Base-by-base conservation (phyloP, 2,329 filamentous ascomycete species). In the Paraphoma chrysanthemicola region DNA sequence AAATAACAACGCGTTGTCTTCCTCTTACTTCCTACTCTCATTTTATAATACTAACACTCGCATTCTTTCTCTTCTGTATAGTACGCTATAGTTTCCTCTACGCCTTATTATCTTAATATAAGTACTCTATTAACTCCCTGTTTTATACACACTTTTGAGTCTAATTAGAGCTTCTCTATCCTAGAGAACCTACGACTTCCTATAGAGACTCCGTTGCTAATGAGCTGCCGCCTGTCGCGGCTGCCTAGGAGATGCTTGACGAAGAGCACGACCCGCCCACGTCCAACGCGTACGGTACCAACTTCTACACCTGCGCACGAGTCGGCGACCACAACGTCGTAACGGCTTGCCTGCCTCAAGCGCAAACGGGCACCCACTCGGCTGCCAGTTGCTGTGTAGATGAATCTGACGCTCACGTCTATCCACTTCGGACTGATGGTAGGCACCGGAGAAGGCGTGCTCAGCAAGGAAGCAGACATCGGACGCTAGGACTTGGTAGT, bases 371-470 rank as follows among this genome's bases (percentile, higher is more conserved):
- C 10, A 77, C 54, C 3, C 67, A 44, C 46, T 50, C 70, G 9
- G 71, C 76, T 9, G 72, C 74, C 14, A 63, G 69, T 70, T 12
- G 70, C 67, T 4, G 66, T 52, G 30, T 48, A 67, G 16, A 70
- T 77, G 59, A 50, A 57, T 16, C 48, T 49, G 10, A 68, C 63
- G 4, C 78, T 78, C 56, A 33, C 28, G 42, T 38, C 52, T 5
- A 73, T 79, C 18, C 68, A 62, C 23, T 66, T 80, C 31, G 71
- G 69, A 6, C 62, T 82, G 3, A 71, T 82, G 68, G 77, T 81
- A 2, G 78, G 79, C 9, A 75, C 81, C 42, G 78, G 75, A 2
- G 73, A 72, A 23, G 57, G 60, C 17, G 57, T 60, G 12, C 55
- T 57, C 2, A 57, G 51, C 43, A 42, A 44, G 30, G 47, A 44